Conservation (phyloP, 1,284 basidiomycete species). For the Cutaneotrichosporon dermatis region DNA sequence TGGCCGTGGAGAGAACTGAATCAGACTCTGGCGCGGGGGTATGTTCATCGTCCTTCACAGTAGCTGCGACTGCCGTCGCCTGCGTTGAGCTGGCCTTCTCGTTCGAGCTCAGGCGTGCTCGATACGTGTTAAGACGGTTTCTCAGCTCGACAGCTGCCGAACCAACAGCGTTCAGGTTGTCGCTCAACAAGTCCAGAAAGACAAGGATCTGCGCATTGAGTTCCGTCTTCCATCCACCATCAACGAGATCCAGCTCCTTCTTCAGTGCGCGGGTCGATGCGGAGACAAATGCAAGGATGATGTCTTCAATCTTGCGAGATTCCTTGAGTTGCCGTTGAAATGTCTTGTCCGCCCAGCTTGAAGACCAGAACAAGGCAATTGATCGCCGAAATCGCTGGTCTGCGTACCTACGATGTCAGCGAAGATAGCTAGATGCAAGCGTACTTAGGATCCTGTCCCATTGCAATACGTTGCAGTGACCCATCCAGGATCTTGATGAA, state of each 20-base stretch:
- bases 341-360: slow-evolving; percentile 73
- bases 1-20: not conserved
- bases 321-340: slow-evolving; percentile 90
- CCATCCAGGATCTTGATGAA: slow-evolving; percentile 80
- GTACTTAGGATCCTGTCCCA: slow-evolving; percentile 80
- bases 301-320: slow-evolving; percentile 92
- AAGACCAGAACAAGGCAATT: slow-evolving; percentile 78
- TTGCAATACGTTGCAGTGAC: slow-evolving; percentile 80
- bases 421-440: slow-evolving; percentile 39
- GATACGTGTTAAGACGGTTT: slow-evolving; percentile 9
- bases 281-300: slow-evolving; percentile 92
- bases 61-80: not conserved
- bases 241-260: slow-evolving; percentile 63
- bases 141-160: slow-evolving; percentile 77
- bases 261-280: slow-evolving; percentile 76
- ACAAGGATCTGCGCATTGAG: slow-evolving; percentile 83
- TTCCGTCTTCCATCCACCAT: slow-evolving; percentile 85
- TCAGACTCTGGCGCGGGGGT: not conserved
- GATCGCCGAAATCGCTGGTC: slow-evolving; percentile 81
- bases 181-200: slow-evolving; percentile 79
- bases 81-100: not conserved
- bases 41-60: not conserved
- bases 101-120: slow-evolving; percentile 3
- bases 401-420: slow-evolving; percentile 59
- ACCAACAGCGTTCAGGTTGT: slow-evolving; percentile 66